Evolutionary conservation across 306 rosid species (phyloP).

Genomic region (Cercis canadensis): DNA sequence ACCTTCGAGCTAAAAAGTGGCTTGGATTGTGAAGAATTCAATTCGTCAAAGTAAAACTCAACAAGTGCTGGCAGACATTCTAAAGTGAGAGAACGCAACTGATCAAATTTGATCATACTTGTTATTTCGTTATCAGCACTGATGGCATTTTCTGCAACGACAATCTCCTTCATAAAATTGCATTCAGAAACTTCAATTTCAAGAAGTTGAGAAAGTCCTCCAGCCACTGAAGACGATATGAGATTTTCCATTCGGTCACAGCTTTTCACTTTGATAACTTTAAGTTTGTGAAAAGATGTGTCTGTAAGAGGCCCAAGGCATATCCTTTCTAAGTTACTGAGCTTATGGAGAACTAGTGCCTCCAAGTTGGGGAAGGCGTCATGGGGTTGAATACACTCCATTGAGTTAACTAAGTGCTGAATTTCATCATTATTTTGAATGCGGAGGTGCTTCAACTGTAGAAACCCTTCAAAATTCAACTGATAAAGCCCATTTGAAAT

Average conservation of each 20-base stretch:
- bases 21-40: neutral
- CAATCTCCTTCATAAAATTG: slow-evolving; percentile 7
- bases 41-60: neutral
- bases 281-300: neutral
- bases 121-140: neutral
- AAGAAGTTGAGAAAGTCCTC: neutral
- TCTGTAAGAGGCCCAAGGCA: neutral
- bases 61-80: neutral
- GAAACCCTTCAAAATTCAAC: slow-evolving; percentile 28
- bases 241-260: neutral
- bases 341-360: neutral
- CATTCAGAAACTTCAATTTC: slow-evolving; percentile 17
- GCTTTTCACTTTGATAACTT: neutral
- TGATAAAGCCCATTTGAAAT: slow-evolving; percentile 2
- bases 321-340: neutral
- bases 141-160: neutral
- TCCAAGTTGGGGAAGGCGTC: slow-evolving; percentile 2
- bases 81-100: neutral
- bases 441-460: slow-evolving; percentile 29
- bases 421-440: slow-evolving; percentile 17
- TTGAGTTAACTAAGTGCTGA: neutral
- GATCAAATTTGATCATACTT: neutral
- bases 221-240: neutral
- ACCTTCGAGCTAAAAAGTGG: neutral
- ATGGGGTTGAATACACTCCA: neutral